Evolutionary conservation across 1,139 yeast genomes (phyloP).

Genomic region (Sugiyamaella xylanicola): DNA sequence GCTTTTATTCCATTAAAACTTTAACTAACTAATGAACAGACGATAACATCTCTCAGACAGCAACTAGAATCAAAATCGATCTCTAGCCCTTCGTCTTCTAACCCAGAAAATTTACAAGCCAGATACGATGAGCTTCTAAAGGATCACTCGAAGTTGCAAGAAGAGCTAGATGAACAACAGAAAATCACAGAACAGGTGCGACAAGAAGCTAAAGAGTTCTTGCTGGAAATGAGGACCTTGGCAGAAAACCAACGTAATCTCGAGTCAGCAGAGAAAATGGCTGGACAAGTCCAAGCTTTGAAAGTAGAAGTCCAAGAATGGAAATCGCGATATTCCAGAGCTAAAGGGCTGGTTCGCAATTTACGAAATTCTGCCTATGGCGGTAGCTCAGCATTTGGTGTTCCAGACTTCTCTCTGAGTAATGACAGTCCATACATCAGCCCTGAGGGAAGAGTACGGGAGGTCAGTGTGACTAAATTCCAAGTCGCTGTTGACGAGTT

Average conservation of each 20-base stretch:
- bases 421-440: slow-evolving; percentile 31
- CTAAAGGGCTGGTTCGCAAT: slow-evolving; percentile 39
- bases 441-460: slow-evolving; percentile 35
- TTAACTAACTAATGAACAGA: slow-evolving; percentile 9
- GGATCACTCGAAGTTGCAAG: slow-evolving; percentile 27
- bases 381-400: slow-evolving; percentile 20
- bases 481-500: slow-evolving; percentile 42
- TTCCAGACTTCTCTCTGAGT: slow-evolving; percentile 28
- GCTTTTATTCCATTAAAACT: background rate
- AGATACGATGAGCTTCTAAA: slow-evolving; percentile 29
- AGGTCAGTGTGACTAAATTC: slow-evolving; percentile 36
- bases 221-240: slow-evolving; percentile 45
- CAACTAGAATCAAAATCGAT: slow-evolving; percentile 13
- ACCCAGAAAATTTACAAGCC: slow-evolving; percentile 20
- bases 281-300: slow-evolving; percentile 37
- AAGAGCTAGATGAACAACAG: slow-evolving; percentile 43
- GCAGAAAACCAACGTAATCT: slow-evolving; percentile 37
- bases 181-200: slow-evolving; percentile 46
- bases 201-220: slow-evolving; percentile 45
- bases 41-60: slow-evolving; percentile 17
- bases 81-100: background rate
- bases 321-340: slow-evolving; percentile 42
- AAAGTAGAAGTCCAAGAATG: slow-evolving; percentile 44
- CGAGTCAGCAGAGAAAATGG: slow-evolving; percentile 34
- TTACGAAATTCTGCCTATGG: slow-evolving; percentile 37